These are phyloP conservation scores for Nakazawaea populi DNA, from an alignment of 805 yeast genomes.

Conservation along the genomic window DNA sequence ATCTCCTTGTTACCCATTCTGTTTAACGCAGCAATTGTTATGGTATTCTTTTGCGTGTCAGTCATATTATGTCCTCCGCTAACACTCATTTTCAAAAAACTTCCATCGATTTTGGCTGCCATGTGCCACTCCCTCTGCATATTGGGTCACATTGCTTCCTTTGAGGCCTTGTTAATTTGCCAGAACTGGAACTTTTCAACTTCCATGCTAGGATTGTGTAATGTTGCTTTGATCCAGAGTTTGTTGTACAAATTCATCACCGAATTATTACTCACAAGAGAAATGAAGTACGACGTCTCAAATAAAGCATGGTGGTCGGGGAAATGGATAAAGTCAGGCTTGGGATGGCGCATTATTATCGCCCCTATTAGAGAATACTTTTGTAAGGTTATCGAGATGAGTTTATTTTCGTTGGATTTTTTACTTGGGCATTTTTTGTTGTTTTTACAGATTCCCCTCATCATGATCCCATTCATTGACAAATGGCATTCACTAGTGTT, in stretches of 20 bases:
- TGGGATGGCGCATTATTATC: slow-evolving; percentile 54
- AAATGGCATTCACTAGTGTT: slow-evolving; percentile 61
- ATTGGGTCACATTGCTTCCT: slow-evolving; percentile 44
- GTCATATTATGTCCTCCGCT: slow-evolving; percentile 43
- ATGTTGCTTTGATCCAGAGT: slow-evolving; percentile 49
- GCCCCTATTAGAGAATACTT: slow-evolving; percentile 62
- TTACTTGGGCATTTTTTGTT: slow-evolving; percentile 53
- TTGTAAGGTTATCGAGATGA: slow-evolving; percentile 60
- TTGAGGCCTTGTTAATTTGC: slow-evolving; percentile 59
- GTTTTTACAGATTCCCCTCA: slow-evolving; percentile 52
- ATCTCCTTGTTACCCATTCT: slow-evolving; percentile 42
- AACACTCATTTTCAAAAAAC: slow-evolving; percentile 33
- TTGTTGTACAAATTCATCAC: slow-evolving; percentile 49
- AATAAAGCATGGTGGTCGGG: slow-evolving; percentile 81
- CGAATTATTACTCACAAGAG: slow-evolving; percentile 50
- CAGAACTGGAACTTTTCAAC: slow-evolving; percentile 63
- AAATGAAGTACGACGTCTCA: slow-evolving; percentile 51
- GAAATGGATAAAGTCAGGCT: slow-evolving; percentile 55
- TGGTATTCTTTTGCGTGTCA: slow-evolving; percentile 38
- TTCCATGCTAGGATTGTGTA: slow-evolving; percentile 56
- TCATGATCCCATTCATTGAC: slow-evolving; percentile 59
- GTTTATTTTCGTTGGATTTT: slow-evolving; percentile 63
- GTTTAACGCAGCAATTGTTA: slow-evolving; percentile 34
- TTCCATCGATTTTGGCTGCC: slow-evolving; percentile 50
- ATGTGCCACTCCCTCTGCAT: slow-evolving; percentile 50